Conservation (phyloP, 805 yeast species). For the Isabelozyma heimii region DNA sequence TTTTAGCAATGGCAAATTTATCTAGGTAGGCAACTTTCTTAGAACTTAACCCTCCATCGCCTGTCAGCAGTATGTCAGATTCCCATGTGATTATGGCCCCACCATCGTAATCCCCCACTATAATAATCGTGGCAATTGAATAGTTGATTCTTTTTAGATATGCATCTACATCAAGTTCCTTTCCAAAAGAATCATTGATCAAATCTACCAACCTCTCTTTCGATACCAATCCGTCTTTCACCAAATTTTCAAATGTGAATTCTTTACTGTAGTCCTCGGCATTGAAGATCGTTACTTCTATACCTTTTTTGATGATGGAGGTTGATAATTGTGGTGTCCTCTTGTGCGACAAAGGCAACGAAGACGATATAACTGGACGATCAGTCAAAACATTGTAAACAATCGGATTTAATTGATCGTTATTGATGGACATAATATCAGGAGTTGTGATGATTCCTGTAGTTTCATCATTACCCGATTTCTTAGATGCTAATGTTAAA, state of each 20-base stretch:
- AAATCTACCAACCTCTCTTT: slow-evolving; percentile 55
- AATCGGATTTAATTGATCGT: slow-evolving; percentile 71
- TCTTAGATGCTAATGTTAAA: slow-evolving; percentile 48
- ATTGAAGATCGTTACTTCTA: slow-evolving; percentile 49
- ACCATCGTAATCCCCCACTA: slow-evolving; percentile 95
- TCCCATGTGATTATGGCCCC: slow-evolving; percentile 93
- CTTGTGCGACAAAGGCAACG: slow-evolving; percentile 65
- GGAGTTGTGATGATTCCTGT: slow-evolving; percentile 91
- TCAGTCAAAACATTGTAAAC: slow-evolving; percentile 90
- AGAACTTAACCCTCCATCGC: not conserved
- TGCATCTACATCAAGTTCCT: slow-evolving; percentile 58
- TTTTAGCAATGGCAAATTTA: slow-evolving; percentile 85
- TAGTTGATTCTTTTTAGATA: slow-evolving; percentile 67
- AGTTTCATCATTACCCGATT: slow-evolving; percentile 37
- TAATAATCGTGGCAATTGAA: slow-evolving; percentile 69
- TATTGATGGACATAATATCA: slow-evolving; percentile 56
- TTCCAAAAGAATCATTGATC: slow-evolving; percentile 78
- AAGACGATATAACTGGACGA: slow-evolving; percentile 84
- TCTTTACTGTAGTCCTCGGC: slow-evolving; percentile 22
- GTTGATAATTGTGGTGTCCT: slow-evolving; percentile 66
- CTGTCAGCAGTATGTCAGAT: slow-evolving; percentile 6
- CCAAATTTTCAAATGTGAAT: slow-evolving; percentile 39
- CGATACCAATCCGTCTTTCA: slow-evolving; percentile 45
- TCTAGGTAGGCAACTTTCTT: slow-evolving; percentile 73
- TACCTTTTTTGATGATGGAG: slow-evolving; percentile 76